These are phyloP conservation scores for Podosphaera fusca DNA, from an alignment of 2,329 filamentous ascomycete species.

Conservation along the genomic window DNA sequence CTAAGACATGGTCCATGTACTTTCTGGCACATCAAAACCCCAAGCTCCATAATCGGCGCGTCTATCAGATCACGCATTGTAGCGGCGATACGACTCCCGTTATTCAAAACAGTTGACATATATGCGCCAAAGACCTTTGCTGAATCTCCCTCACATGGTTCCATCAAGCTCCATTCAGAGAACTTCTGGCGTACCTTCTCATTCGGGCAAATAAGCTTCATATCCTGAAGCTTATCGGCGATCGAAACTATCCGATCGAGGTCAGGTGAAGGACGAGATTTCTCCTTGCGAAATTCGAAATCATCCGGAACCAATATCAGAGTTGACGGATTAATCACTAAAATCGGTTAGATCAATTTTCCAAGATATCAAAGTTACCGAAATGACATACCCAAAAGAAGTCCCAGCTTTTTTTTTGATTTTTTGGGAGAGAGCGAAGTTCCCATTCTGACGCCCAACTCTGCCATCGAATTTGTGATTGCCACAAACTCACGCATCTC, in stretches of 20 bases:
- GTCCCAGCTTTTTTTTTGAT: not conserved
- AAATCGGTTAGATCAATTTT: not conserved
- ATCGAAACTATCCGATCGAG: not conserved
- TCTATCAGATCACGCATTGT: not conserved
- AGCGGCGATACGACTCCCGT: not conserved
- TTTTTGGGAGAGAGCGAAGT: not conserved
- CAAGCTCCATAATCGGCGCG: not conserved
- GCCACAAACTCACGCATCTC: not conserved
- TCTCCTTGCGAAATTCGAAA: not conserved
- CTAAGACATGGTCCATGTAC: not conserved
- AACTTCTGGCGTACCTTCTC: not conserved
- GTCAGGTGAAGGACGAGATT: not conserved
- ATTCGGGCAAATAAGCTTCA: not conserved
- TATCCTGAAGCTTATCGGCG: not conserved
- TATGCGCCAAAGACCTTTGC: not conserved
- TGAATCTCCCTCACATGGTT: not conserved
- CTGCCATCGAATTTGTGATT: not conserved
- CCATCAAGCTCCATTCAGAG: not conserved
- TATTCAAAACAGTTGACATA: not conserved
- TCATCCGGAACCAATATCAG: not conserved
- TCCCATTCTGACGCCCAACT: not conserved
- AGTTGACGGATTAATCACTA: not conserved
- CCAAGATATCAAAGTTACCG: not conserved
- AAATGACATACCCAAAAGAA: not conserved
- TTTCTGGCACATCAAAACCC: not conserved